These are phyloP conservation scores for Microcyclospora tardicrescens DNA, from an alignment of 2,329 filamentous ascomycete species.

Conservation along the genomic window DNA sequence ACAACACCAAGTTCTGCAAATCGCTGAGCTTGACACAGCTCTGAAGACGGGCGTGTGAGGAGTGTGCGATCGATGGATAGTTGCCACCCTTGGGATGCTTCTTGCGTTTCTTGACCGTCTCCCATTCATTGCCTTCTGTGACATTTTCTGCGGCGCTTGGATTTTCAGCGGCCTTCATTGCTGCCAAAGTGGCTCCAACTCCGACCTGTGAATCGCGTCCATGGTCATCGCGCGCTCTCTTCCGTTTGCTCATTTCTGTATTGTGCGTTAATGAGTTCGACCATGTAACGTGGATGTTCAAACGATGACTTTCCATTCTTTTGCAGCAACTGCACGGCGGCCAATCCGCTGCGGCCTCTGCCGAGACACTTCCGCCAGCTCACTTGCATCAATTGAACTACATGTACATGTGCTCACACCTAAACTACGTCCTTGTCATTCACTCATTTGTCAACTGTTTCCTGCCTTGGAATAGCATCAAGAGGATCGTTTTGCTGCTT, in stretches of 20 bases:
- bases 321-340: no score
- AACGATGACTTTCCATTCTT: no score
- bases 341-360: no score
- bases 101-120: constrained; percentile 17
- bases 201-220: constrained; percentile 13
- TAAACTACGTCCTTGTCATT: no score
- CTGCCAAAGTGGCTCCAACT: constrained; percentile 16
- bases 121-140: constrained; percentile 13
- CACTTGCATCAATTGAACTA: no score
- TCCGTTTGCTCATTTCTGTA: constrained; percentile 2
- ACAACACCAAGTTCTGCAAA: constrained; percentile 45
- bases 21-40: constrained; percentile 45
- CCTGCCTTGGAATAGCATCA: no score
- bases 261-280: no score
- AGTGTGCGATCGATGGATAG: constrained; percentile 42
- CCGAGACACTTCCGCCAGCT: no score
- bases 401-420: no score
- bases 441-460: no score
- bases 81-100: constrained; percentile 26
- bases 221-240: constrained; percentile 18
- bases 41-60: constrained; percentile 40
- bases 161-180: constrained; percentile 5
- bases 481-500: no score
- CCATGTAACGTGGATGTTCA: no score
- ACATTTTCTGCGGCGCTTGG: constrained; percentile 1